phyloP scores from a whole-genome alignment of 805 yeast species.

The Candida xiaguanensis region DNA sequence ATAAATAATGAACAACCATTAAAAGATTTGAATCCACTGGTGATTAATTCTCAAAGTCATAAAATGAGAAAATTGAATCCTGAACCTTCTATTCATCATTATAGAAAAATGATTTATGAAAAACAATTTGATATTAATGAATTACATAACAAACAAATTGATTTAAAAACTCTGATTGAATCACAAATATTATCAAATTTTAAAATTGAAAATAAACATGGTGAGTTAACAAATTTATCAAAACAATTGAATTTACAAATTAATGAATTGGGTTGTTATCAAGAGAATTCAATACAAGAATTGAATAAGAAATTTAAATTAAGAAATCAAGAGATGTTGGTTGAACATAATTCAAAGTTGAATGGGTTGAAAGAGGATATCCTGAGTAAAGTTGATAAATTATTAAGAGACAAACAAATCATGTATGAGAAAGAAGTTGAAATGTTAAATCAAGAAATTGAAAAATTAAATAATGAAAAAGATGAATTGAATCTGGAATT shows the following conservation, averaged over 20 bases:
- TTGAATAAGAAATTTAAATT: constrained; percentile 17
- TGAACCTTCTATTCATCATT: background rate
- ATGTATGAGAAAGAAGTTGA: background rate
- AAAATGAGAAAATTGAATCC: constrained; percentile 1
- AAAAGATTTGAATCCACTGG: constrained; percentile 1
- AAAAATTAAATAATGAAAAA: constrained; percentile 11
- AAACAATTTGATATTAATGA: constrained; percentile 16
- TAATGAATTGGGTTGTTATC: constrained; percentile 22
- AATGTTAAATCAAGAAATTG: constrained; percentile 11
- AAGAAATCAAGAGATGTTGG: constrained; percentile 3
- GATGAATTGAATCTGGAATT: constrained; percentile 9
- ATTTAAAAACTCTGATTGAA: constrained; percentile 34
- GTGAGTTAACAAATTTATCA: constrained; percentile 34
- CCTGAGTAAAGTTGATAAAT: constrained; percentile 31
- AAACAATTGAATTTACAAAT: constrained; percentile 32
- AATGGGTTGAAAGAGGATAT: constrained; percentile 23
- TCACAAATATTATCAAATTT: constrained; percentile 33
- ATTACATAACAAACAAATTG: constrained; percentile 18
- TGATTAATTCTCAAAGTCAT: constrained; percentile 2
- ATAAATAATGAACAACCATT: constrained; percentile 1
- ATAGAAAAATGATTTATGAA: constrained; percentile 11
- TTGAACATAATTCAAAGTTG: constrained; percentile 3
- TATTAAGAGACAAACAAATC: constrained; percentile 17
- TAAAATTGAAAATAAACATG: constrained; percentile 30
- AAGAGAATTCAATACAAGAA: constrained; percentile 19